Evolutionary conservation across 371 early-diverging fungal species (phyloP).

Genomic region (Lichtheimia ramosa): DNA sequence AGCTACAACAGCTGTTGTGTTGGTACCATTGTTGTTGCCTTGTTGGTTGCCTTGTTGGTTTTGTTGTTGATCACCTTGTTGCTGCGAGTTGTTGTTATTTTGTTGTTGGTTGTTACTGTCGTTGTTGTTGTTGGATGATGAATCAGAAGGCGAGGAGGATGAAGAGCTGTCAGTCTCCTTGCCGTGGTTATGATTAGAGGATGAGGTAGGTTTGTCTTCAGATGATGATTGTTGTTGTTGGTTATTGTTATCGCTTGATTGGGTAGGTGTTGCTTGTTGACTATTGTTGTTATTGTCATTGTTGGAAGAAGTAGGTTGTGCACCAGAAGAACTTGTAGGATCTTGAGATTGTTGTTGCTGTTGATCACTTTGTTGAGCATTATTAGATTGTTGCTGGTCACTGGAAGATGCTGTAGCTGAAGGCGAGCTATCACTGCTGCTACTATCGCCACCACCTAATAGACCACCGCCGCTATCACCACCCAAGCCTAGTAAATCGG

Average conservation of each 20-base stretch:
- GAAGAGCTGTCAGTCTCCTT: background rate
- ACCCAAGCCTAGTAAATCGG: background rate
- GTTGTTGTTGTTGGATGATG: conserved; percentile 5
- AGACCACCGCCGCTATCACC: background rate
- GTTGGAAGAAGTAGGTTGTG: background rate
- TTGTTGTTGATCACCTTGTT: background rate
- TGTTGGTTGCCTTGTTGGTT: background rate
- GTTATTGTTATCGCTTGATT: background rate
- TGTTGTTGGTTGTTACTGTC: background rate
- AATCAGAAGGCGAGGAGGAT: background rate
- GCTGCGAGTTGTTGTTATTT: background rate
- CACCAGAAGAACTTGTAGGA: background rate
- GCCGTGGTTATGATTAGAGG: background rate
- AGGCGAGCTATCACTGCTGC: background rate
- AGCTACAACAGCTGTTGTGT: conserved; percentile 10
- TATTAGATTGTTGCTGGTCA: conserved; percentile 3
- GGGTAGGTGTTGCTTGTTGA: background rate
- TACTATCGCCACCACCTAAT: background rate
- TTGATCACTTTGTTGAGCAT: background rate
- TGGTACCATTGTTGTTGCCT: background rate
- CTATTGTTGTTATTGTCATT: conserved; percentile 3
- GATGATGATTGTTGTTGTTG: background rate
- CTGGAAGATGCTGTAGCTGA: background rate
- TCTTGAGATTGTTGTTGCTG: background rate
- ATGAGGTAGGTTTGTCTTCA: background rate